Base-by-base conservation (phyloP, 1,284 basidiomycete species). In the Thelephora terrestris region DNA sequence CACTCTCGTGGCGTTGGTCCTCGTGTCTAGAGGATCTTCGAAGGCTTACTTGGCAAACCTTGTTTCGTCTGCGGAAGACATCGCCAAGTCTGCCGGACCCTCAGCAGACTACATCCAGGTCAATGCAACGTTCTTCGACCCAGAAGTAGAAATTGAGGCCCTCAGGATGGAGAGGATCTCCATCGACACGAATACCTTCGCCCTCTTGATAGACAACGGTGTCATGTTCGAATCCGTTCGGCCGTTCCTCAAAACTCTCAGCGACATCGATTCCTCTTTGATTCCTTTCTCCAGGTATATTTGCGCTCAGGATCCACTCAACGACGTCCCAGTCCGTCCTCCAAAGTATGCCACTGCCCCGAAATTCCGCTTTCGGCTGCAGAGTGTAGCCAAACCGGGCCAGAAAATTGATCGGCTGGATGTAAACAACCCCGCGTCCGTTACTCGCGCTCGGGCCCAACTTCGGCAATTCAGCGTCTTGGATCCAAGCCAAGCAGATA, bases 231-330 rank as follows among this genome's bases (percentile, higher is more conserved):
- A 60, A 27, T 56, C 62, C 14, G 46, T 64, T 16, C 50, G 59
- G 3, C 63, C 63, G 0, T 64, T 64, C 54, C 47, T 64, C n/a
- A 58, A 59, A 43, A 57, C 61, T 6, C 53, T 64, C 20, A 54
- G 58, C 17, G 52, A 45, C 4, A 51, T 57, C 16, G 62, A 64
- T 36, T 61, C 63, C 2, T 59, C 61, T 12, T 56, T 39, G 12
- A 50, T 62, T 5, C 63, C 63, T 2, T 62, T 64, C 46, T 49
- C 50, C 9, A 37, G 51, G 7, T 52, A 57, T 35, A 57, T 64
- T 29, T 53, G 48, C 17, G 46, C 52, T 7, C 49, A 53, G 2
- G 50, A 47, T 12, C 46, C 36, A 32, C 51, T 58, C 5, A 47
- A 34, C 9, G 49, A 42, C 1, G 9, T 58, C 1, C 39, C 40